Evolutionary conservation across 1,139 yeast species (phyloP), one percentile per base, ranked within the genome.

Genomic region (Diutina rugosa): DNA sequence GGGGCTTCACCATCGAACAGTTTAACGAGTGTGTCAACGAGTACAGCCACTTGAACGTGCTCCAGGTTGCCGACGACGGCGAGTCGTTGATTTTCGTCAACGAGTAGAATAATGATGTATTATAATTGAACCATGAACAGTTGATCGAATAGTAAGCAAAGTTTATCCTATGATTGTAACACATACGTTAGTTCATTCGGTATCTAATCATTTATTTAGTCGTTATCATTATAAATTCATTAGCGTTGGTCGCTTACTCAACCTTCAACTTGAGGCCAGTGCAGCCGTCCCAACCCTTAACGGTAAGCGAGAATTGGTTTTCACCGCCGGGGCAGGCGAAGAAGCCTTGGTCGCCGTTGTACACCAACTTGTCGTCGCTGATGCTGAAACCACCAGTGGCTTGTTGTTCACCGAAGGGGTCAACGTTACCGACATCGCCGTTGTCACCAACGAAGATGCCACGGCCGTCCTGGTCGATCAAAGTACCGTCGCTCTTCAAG

Each of bases 1-100:
- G 87, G 69, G 97, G 97, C 3, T 91, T 80, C 69, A 90, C 96
- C 0, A 84, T 84, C 62, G 81, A 83, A 61, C 93, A 90, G 66
- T 79, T 91, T 62, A 81, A 79, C 56, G 86, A 81, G 58, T 87
- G 96, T 76, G 74, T 93, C 56, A 74, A 77, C 54, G 93, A 87
- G 66, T 91, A 91, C 67, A 80, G 82, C 56, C 78, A 78, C 54
- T 76, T 88, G 60, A 85, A 86, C 56, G 81, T 90, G 51, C 88
- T 96, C 93, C 90, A 87, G 67, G 72, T 79, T 53, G 78, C 83
- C 55, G 90, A 87, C 59, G 84, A 83, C 60, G 86, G 85, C 56
- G 84, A 80, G 58, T 77, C 73, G 55, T 73, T 80, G 65, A 72
- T 77, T 69, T 68, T 79, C 57, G 69, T 75, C 54, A 73, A 69